Base-by-base conservation (phyloP, 2,329 filamentous ascomycete genomes). In the Hymenoscyphus fraxineus region DNA sequence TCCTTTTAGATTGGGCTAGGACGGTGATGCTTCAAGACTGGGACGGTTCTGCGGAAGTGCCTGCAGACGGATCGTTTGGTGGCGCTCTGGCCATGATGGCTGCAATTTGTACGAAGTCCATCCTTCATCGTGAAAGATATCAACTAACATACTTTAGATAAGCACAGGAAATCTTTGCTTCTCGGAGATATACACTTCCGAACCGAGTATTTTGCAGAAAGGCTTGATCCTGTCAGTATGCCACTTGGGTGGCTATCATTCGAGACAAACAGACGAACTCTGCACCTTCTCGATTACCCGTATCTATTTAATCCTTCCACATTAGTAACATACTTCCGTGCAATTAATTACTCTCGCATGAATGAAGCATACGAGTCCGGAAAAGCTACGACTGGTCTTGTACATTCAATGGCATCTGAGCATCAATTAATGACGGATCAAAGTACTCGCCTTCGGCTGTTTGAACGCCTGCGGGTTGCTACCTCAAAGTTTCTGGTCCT, bases 321-420 rank as follows among this genome's bases (percentile, higher is more conserved):
- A 1, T 79, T 96, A 2, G 88, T 96, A 2, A 87, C 87, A 0
- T 96, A 93, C 74, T 97, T 98, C 75, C 88, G 94, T 19, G 86
- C 92, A 3, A 88, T 97, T 72, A 97, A 97, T 74, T 92, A 95
- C 72, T 86, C 91, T 0, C 84, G 85, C 16, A 98, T 98, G 94
- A 91, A 88, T 69, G 85, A 88, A 64, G 85, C 89, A 16, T 93
- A 88, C 71, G 90, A 95, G 72, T 84, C 87, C 68, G 87, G 90
- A 0, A 84, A 80, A 65, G 86, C 84, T 0, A 76, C 86, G 0
- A 81, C 82, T 67, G 82, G 79, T 40, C 79, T 84, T 16, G 85
- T 88, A 71, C 80, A 80, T n/a, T 80, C 70, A 55, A 70, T 85
- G 9, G 80, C 85, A 13, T 79, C 81, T 16, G 80, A 81, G 2